Evolutionary conservation across 192 early-diverging fungal genomes (phyloP), one percentile per base, ranked within the genome.

Genomic region (Dissophora globulifera): DNA sequence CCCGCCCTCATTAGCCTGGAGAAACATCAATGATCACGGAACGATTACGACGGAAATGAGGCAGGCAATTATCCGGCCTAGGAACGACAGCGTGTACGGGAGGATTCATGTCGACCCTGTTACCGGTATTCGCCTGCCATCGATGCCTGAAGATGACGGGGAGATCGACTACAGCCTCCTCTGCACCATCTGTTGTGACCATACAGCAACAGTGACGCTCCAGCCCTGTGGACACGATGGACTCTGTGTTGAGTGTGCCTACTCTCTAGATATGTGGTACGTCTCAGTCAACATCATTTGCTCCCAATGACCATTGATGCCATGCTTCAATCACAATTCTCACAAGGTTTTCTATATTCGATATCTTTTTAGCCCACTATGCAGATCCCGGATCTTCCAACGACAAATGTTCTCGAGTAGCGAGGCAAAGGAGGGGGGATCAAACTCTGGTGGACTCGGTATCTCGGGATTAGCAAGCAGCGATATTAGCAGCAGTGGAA

Each of bases 171-270:
- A 69, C 27, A 71, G 66, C 47, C 48, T 53, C 17, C 67, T 81
- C 4, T 85, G 83, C 42, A 79, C 76, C 9, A 81, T 85, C 32
- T 85, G 83, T 41, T 85, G 82, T 74, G 71, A 80, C 15, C 78
- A 79, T 43, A 71, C 82, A n/a, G 72, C 80, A 33, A 68, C 55
- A 25, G 63, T 80, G 61, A 57, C 68, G 0, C 50, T 85, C 19
- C 51, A 80, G 32, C 83, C 83, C 15, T 85, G 83, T 64, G 70
- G 79, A 16, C 83, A 85, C 45, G 70, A 72, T 35, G 83, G 82
- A 19, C 81, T 83, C 38, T 81, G 83, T 48, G 40, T 69, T 25
- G 67, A 72, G 19, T 85, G 83, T 52, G 69, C 82, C 3, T 76
- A 76, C 27, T 76, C 72, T 15, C 46, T 76, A 15, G 72, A 76